phyloP scores from a whole-genome alignment of 106 monocot species.

The Allium sativum region DNA sequence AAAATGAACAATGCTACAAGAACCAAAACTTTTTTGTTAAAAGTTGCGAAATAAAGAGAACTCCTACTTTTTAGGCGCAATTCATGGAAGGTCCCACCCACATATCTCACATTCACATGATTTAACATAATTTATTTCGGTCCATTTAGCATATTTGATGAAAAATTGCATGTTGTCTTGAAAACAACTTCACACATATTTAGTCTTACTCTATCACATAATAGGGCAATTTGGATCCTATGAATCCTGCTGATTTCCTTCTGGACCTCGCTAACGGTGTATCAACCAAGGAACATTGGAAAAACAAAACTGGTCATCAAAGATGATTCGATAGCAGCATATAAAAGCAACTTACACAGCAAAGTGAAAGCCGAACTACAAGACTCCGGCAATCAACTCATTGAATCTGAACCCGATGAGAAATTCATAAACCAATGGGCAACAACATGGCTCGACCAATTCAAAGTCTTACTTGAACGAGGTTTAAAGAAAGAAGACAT shows the following conservation, averaged over 20 bases:
- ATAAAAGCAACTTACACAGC: slow-evolving; percentile 9
- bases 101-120: too few relatives aligned
- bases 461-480: slow-evolving; percentile 35
- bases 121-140: too few relatives aligned
- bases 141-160: too few relatives aligned
- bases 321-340: slow-evolving; percentile 27
- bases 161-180: too few relatives aligned
- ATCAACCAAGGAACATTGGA: slow-evolving; percentile 7
- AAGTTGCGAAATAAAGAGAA: too few relatives aligned
- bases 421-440: slow-evolving; percentile 18
- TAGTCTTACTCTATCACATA: too few relatives aligned
- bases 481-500: slow-evolving; percentile 55
- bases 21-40: too few relatives aligned
- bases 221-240: background rate
- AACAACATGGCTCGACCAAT: slow-evolving; percentile 56
- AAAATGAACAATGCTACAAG: too few relatives aligned
- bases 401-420: slow-evolving; percentile 1
- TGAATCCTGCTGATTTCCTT: slow-evolving; percentile 39
- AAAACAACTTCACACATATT: too few relatives aligned
- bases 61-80: too few relatives aligned
- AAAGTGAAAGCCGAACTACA: slow-evolving; percentile 15
- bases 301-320: slow-evolving; percentile 13
- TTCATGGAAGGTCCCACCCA: too few relatives aligned
- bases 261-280: slow-evolving; percentile 41
- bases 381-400: background rate